Evolutionary conservation across 2,329 filamentous ascomycete genomes (phyloP).

Genomic region (Arthrobotrys entomopaga): DNA sequence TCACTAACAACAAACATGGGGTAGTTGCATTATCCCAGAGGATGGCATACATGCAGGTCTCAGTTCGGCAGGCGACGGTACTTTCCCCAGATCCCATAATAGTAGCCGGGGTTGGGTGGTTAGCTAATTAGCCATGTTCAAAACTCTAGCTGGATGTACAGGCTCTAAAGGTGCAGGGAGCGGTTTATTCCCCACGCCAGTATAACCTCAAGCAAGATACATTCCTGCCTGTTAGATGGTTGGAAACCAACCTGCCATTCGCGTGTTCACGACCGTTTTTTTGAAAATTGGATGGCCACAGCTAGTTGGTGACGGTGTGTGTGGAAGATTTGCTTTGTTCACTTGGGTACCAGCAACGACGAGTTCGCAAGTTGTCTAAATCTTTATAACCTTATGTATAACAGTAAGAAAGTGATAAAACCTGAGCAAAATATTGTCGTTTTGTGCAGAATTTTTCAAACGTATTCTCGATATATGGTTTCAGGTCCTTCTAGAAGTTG

Average conservation of each 20-base stretch:
- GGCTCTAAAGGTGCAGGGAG: background rate
- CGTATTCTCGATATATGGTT: constrained; percentile 2
- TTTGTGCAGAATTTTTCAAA: background rate
- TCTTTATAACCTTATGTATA: too few species aligned
- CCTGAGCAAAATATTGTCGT: background rate
- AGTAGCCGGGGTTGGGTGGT: background rate
- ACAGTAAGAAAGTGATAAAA: too few species aligned
- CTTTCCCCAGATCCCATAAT: constrained; percentile 2
- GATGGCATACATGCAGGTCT: too few species aligned
- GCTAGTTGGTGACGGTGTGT: background rate
- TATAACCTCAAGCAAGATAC: background rate
- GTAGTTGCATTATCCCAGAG: background rate
- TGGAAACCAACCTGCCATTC: constrained; percentile 16
- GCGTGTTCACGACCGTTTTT: background rate
- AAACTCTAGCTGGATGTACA: background rate
- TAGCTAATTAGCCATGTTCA: background rate
- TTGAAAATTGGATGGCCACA: background rate
- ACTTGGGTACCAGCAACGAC: background rate
- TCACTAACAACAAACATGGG: background rate
- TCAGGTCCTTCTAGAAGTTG: constrained; percentile 12
- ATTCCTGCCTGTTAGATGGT: background rate
- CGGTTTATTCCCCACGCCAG: background rate
- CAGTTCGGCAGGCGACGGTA: background rate
- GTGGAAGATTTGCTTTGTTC: background rate
- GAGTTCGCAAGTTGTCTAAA: background rate